These are phyloP conservation scores for Ceratobasidium sp. DNA, from an alignment of 1,284 basidiomycete species.

Conservation along the genomic window DNA sequence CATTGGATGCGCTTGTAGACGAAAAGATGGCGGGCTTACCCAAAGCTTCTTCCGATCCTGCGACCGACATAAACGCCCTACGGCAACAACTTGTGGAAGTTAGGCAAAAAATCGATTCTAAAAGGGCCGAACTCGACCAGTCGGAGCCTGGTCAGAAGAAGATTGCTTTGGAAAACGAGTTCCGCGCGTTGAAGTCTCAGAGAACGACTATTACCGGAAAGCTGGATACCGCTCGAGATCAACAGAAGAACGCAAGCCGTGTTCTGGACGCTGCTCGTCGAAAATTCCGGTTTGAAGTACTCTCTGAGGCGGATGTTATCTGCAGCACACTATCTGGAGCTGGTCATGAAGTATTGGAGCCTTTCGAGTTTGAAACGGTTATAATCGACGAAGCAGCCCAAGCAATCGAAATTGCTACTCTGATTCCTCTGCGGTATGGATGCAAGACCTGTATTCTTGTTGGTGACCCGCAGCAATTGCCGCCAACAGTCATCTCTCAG, in stretches of 20 bases:
- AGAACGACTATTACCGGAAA: conserved; percentile 70
- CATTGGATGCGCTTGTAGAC: conserved; percentile 87
- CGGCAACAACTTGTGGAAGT: conserved; percentile 73
- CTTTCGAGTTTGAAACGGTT: conserved; percentile 92
- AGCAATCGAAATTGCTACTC: conserved; percentile 93
- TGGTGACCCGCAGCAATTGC: conserved; percentile 97
- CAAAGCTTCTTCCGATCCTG: conserved; percentile 57
- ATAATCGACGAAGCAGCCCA: conserved; percentile 99
- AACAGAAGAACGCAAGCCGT: conserved; percentile 72
- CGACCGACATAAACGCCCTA: conserved; percentile 66
- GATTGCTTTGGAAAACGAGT: conserved; percentile 58
- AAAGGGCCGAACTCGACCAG: conserved; percentile 59
- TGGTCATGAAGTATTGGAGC: conserved; percentile 86
- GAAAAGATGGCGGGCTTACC: conserved; percentile 67
- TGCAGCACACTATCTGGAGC: conserved; percentile 93
- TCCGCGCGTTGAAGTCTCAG: conserved; percentile 70
- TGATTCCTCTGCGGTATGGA: conserved; percentile 94
- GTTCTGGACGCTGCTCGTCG: conserved; percentile 80
- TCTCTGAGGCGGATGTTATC: conserved; percentile 90
- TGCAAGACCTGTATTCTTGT: conserved; percentile 91
- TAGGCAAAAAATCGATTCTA: conserved; percentile 59
- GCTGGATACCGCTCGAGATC: conserved; percentile 80
- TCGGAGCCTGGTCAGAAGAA: conserved; percentile 15
- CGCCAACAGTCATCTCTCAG: conserved; percentile 93
- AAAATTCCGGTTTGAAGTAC: conserved; percentile 74